Percentiles rank a stretch among this genome's conserved stretches.
These are phyloP conservation scores for Umbelopsis vinacea DNA, from an alignment of 192 early-diverging fungal species.

Conservation along the genomic window DNA sequence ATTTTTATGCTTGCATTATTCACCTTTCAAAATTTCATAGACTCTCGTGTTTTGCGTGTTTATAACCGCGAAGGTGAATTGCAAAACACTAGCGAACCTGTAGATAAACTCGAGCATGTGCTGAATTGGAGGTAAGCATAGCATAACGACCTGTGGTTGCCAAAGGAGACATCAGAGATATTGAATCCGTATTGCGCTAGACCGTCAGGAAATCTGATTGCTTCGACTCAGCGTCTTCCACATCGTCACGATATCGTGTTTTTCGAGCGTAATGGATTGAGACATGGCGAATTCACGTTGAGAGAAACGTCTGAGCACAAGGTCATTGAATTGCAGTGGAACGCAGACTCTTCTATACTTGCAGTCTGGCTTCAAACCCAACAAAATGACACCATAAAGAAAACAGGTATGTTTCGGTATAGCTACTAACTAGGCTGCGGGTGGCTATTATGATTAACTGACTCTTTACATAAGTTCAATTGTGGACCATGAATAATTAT, in stretches of 20 bases:
- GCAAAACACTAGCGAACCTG: slow-evolving; percentile 79
- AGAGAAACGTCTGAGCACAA: slow-evolving; percentile 53
- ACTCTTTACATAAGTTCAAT: slow-evolving; percentile 62
- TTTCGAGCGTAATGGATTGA: slow-evolving; percentile 93
- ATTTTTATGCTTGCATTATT: background rate
- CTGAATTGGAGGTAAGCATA: slow-evolving; percentile 70
- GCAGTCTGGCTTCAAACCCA: slow-evolving; percentile 64
- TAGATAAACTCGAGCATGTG: slow-evolving; percentile 76
- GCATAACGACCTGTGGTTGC: background rate
- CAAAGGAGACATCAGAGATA: background rate
- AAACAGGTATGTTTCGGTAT: slow-evolving; percentile 25
- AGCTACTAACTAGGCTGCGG: background rate
- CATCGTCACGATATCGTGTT: slow-evolving; percentile 89
- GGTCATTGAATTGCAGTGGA: slow-evolving; percentile 78
- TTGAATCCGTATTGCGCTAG: slow-evolving; percentile 30
- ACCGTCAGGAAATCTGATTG: slow-evolving; percentile 85
- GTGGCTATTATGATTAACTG: background rate
- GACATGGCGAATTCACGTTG: slow-evolving; percentile 91
- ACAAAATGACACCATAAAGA: slow-evolving; percentile 28
- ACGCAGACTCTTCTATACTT: slow-evolving; percentile 86
- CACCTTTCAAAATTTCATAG: slow-evolving; percentile 30
- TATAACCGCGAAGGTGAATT: slow-evolving; percentile 89
- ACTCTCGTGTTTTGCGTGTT: slow-evolving; percentile 69
- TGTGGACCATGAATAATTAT: slow-evolving; percentile 96
- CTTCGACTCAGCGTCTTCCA: slow-evolving; percentile 74